Evolutionary conservation across 2,329 filamentous ascomycete species (phyloP), one percentile per base, ranked within the genome.

Genomic region (Ophiostoma australiae): DNA sequence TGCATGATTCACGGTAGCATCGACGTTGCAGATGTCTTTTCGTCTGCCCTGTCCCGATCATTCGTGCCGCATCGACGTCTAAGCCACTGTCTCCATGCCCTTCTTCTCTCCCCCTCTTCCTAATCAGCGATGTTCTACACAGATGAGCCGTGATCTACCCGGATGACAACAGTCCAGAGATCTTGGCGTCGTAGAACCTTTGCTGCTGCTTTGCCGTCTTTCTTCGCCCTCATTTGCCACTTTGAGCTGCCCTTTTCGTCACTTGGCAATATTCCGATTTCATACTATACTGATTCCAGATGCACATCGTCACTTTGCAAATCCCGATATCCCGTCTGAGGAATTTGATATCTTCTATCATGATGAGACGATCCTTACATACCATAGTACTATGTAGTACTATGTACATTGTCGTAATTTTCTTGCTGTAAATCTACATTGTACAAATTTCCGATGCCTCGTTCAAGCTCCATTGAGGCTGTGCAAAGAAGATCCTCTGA

Each of bases 231-330:
- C 44, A 17, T 17, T 48, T 8, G 44, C 39, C 39, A 48, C 17
- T 48, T 48, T 20, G 44, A 48, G 52, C 52, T 58, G 52, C 52
- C 52, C 52, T 58, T 58, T 58, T 58, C 52, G 52, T 31, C 52
- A 27, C 52, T 58, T 58, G 52, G 52, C 52, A 58, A 20, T 20
- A 2, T 3, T 48, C 44, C 44, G 44, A 48, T 48, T 48, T 48
- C 44, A 48, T n/a, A n/a, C 27, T 31, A 31, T 31, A 48, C 44
- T 48, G 44, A 20, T 48, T 48, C 44, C 44, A 48, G 44, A 48
- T 48, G 44, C 44, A 48, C 10, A 17, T 17, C 44, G 44, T 48
- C 17, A 48, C 15, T 10, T 48, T 7, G 44, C 44, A 48, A 23
- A 23, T 55, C n/a, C 15, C 15, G 48, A 55, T 55, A 23, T 55